Evolutionary conservation across 192 early-diverging fungal genomes (phyloP).

Genomic region (Thamnidium elegans): DNA sequence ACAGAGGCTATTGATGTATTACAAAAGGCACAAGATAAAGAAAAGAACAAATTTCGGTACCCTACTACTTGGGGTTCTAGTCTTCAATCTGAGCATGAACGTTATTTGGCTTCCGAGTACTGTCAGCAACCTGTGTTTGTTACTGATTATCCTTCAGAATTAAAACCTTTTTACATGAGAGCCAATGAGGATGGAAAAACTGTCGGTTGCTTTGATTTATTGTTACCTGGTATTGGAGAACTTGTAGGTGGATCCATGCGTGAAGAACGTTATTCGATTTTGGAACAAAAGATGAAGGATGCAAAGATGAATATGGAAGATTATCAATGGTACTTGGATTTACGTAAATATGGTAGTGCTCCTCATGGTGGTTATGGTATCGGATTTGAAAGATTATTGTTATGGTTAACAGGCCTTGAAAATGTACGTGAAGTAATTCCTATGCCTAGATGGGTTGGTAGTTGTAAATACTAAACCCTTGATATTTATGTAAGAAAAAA

Average conservation of each 20-base stretch:
- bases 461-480: slow-evolving; percentile 48
- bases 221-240: slow-evolving; percentile 84
- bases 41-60: slow-evolving; percentile 51
- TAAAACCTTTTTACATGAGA: slow-evolving; percentile 93
- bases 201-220: slow-evolving; percentile 79
- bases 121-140: slow-evolving; percentile 83
- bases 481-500: background rate
- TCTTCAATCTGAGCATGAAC: slow-evolving; percentile 85
- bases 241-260: slow-evolving; percentile 81
- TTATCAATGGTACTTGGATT: slow-evolving; percentile 82
- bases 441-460: slow-evolving; percentile 47
- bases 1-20: slow-evolving; percentile 75
- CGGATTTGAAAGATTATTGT: slow-evolving; percentile 82
- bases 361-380: slow-evolving; percentile 92
- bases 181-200: slow-evolving; percentile 55
- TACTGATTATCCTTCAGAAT: slow-evolving; percentile 74
- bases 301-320: slow-evolving; percentile 60
- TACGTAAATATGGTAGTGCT: slow-evolving; percentile 77
- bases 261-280: slow-evolving; percentile 60
- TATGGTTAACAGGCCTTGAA: slow-evolving; percentile 74
- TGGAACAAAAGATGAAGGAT: slow-evolving; percentile 51
- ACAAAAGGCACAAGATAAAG: slow-evolving; percentile 42
- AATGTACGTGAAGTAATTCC: slow-evolving; percentile 74
- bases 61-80: slow-evolving; percentile 69
- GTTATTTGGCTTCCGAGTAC: slow-evolving; percentile 65